These are phyloP conservation scores for Phytophthora kernoviae DNA, from an alignment of 352 stramenopile species.

Conservation along the genomic window DNA sequence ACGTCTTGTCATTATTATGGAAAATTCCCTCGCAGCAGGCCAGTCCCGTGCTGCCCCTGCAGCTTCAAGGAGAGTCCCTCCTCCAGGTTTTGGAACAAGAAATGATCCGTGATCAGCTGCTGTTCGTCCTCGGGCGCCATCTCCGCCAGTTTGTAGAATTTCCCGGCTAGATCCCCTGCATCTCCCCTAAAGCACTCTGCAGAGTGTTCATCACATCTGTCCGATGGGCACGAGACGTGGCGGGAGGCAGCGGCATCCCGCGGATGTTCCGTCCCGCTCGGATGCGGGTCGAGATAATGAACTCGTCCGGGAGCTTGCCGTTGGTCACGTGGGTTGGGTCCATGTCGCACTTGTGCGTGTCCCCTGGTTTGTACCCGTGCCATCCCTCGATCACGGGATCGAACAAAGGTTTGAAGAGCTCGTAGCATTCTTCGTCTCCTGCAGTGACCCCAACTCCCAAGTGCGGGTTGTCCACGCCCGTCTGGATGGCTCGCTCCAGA, in stretches of 20 bases:
- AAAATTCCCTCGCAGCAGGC: constrained; percentile 83
- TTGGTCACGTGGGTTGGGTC: constrained; percentile 68
- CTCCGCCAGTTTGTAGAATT: constrained; percentile 81
- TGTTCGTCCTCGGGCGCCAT: constrained; percentile 81
- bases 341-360: constrained; percentile 77
- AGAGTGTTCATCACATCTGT: constrained; percentile 89
- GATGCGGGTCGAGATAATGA: constrained; percentile 82
- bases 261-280: constrained; percentile 86
- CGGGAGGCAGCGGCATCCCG: constrained; percentile 76
- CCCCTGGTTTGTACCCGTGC: constrained; percentile 68
- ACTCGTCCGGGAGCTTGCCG: constrained; percentile 68
- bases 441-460: constrained; percentile 65
- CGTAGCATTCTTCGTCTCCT: constrained; percentile 76
- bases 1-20: constrained; percentile 78
- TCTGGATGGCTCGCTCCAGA: constrained; percentile 76
- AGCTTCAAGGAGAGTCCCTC: constrained; percentile 67
- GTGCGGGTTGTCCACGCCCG: constrained; percentile 79
- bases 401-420: constrained; percentile 74
- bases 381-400: constrained; percentile 74
- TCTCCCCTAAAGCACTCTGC: constrained; percentile 70
- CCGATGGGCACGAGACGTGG: constrained; percentile 81
- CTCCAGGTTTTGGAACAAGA: constrained; percentile 87
- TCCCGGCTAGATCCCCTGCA: constrained; percentile 77
- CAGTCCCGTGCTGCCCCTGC: constrained; percentile 72
- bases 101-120: constrained; percentile 77